phyloP scores from a whole-genome alignment of 441 rosid species.

The Hura crepitans region DNA sequence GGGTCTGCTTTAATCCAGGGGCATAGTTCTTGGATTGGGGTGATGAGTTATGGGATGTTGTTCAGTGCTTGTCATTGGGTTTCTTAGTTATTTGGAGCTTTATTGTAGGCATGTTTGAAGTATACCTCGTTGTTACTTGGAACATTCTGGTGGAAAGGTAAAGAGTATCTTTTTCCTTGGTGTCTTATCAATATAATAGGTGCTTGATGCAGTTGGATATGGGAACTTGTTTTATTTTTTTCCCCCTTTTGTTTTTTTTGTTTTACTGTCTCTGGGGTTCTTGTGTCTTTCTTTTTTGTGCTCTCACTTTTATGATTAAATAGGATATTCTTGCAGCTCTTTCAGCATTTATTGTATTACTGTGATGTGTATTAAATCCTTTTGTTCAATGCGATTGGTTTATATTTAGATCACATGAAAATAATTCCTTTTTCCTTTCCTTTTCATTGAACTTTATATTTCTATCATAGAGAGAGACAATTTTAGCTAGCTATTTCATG shows the following conservation, averaged over 20 bases:
- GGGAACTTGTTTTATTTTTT: neutral
- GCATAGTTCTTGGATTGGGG: neutral
- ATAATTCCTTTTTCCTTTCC: neutral
- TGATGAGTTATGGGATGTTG: neutral
- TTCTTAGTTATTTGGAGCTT: neutral
- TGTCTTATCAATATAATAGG: neutral
- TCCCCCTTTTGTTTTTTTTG: neutral
- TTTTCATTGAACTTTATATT: neutral
- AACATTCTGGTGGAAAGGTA: neutral
- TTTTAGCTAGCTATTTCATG: neutral
- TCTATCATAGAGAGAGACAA: neutral
- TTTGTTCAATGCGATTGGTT: conserved; percentile 5
- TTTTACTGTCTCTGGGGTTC: neutral
- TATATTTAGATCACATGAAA: neutral
- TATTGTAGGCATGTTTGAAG: neutral
- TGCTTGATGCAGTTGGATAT: neutral
- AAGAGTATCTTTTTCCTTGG: neutral
- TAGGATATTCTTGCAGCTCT: neutral
- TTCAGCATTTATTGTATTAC: neutral
- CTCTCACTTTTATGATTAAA: neutral
- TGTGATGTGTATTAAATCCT: neutral
- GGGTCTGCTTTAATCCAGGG: neutral
- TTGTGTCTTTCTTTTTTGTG: neutral
- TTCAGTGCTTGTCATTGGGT: neutral
- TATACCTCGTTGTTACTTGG: neutral